Evolutionary conservation across 441 rosid species (phyloP), one percentile per base, ranked within the genome.

Genomic region (Adansonia gregorii): DNA sequence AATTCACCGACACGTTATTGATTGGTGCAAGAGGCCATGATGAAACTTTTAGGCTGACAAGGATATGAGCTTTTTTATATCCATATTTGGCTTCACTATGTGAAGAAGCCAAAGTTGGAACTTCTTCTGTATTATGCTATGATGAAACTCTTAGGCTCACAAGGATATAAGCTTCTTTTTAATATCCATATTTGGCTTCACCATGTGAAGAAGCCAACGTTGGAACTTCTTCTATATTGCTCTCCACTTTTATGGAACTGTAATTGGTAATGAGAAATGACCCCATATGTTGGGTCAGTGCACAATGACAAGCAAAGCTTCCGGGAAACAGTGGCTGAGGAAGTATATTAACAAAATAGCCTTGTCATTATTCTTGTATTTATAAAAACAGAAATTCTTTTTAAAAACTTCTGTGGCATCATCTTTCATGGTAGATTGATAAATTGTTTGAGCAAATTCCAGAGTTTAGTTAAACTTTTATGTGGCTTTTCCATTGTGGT

Each of bases 1-100:
- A 63, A 63, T 63, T 4, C 43, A 12, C 3, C 4, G 17, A 43
- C 43, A 63, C 17, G 12, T 27, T 4, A 63, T 24, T 63, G 8
- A 3, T 63, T 1, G 5, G 17, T 63, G 67, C 43, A 63, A 27
- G 60, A 27, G 35, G 35, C 35, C 35, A 27, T 68, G 41, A 7
- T 69, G 71, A 19, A 67, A 67, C 48, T n/a, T 6, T 67, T 67
- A 41, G 20, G 70, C 27, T 66, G 27, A 17, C 27, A 66, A 8
- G 4, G 52, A 66, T 41, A 9, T 66, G 52, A 41, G 14, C 8
- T 43, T 65, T 41, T 66, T n/a, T n/a, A n/a, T 17, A 17, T 66
- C 27, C 15, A 66, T 66, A 66, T 66, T n/a, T 66, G 15, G n/a
- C 20, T 43, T 66, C 52, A 3, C 51, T 17, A 8, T 10, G 20